phyloP scores from a whole-genome alignment of 345 rosid species.

The Acer negundo region DNA sequence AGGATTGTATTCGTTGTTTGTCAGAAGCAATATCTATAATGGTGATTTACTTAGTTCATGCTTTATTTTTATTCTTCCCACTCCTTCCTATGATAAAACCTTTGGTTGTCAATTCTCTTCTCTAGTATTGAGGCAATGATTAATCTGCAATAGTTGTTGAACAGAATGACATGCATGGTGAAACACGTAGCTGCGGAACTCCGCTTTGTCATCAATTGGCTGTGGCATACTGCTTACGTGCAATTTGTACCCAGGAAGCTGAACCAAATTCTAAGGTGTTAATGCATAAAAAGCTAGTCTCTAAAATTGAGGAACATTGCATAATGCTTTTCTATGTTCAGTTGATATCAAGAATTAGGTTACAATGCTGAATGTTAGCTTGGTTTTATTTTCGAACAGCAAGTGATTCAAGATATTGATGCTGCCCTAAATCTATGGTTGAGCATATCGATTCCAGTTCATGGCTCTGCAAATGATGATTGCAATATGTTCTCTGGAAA shows the following conservation, averaged over 20 bases:
- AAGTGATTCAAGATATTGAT: constrained; percentile 56
- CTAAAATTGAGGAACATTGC: constrained; percentile 27
- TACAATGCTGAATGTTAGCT: constrained; percentile 20
- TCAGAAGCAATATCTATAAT: constrained; percentile 69
- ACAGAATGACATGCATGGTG: constrained; percentile 39
- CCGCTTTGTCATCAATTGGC: constrained; percentile 53
- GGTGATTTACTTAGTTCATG: constrained; percentile 39
- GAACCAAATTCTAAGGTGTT: constrained; percentile 86
- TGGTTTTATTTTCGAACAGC: constrained; percentile 43
- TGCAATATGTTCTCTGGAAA: constrained; percentile 40
- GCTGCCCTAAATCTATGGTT: constrained; percentile 67
- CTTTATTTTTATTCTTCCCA: not conserved
- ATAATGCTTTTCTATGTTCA: not conserved
- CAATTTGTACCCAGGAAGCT: constrained; percentile 66
- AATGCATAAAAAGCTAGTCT: constrained; percentile 37
- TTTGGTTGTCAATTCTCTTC: not conserved
- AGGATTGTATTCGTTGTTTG: constrained; percentile 56
- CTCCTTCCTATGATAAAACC: constrained; percentile 14
- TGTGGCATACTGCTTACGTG: constrained; percentile 71
- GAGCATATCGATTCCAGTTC: constrained; percentile 34
- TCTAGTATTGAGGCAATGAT: constrained; percentile 14
- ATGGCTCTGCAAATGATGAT: constrained; percentile 29
- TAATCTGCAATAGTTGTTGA: constrained; percentile 26
- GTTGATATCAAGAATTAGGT: constrained; percentile 3
- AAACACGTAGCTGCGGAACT: constrained; percentile 26